Evolutionary conservation across 2,329 filamentous ascomycete species (phyloP).

Genomic region (Fusarium verrucosum): DNA sequence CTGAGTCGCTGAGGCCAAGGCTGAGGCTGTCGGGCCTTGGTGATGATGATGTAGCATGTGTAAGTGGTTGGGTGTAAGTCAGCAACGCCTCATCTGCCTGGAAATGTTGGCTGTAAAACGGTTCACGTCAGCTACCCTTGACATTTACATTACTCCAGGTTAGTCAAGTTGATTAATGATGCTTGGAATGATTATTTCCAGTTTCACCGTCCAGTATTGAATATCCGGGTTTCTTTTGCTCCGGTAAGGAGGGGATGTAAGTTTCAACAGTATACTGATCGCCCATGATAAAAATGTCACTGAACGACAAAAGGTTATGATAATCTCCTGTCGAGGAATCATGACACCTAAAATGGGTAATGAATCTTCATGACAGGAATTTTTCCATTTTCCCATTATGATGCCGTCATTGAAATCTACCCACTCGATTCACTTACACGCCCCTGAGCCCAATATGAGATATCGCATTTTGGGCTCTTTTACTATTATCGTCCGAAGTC

Average conservation of each 20-base stretch:
- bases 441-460: constrained; percentile 5
- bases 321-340: constrained; percentile 5
- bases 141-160: background rate
- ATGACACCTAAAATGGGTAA: constrained; percentile 8
- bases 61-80: constrained; percentile 5
- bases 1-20: constrained; percentile 18
- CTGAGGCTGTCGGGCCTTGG: background rate
- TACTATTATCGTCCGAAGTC: constrained; percentile 5
- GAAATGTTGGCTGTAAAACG: constrained; percentile 16
- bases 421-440: constrained; percentile 4
- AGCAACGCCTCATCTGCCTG: constrained; percentile 33
- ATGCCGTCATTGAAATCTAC: constrained; percentile 28
- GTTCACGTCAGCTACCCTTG: constrained; percentile 1
- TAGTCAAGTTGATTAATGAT: background rate
- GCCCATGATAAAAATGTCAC: constrained; percentile 12
- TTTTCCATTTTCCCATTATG: background rate
- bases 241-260: background rate
- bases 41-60: constrained; percentile 10
- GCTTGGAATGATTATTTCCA: background rate
- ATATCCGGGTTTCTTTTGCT: background rate
- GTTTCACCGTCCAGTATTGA: background rate
- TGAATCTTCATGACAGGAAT: constrained; percentile 1
- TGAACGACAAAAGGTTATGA: constrained; percentile 7
- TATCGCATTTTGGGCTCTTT: background rate
- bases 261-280: background rate